phyloP scores from a whole-genome alignment of 2,329 filamentous ascomycete species.

The Apiospora phragmitis region DNA sequence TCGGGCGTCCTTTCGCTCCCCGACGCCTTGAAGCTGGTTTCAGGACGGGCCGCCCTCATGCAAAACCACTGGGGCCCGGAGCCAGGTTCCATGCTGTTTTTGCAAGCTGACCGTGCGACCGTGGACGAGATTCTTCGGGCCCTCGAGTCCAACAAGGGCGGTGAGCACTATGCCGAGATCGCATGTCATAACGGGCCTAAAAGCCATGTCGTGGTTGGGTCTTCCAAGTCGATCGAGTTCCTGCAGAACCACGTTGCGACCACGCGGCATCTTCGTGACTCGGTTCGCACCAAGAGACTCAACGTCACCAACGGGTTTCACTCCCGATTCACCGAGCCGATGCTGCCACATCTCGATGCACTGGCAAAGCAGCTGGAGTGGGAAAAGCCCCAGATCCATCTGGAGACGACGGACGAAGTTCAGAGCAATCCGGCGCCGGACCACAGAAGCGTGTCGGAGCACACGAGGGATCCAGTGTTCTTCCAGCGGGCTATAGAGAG shows the following conservation, averaged over 20 bases:
- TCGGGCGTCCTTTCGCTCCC: conserved; percentile 21
- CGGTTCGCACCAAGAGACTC: conserved; percentile 17
- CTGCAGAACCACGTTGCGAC: background rate
- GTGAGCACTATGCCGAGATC: conserved; percentile 14
- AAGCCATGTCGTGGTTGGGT: conserved; percentile 20
- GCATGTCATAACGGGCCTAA: conserved; percentile 21
- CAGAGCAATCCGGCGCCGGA: background rate
- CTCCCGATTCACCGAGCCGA: conserved; percentile 17
- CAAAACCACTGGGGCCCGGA: conserved; percentile 12
- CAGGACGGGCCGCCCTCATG: conserved; percentile 6
- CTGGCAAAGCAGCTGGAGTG: conserved; percentile 12
- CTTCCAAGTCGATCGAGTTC: conserved; percentile 15
- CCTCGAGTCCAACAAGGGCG: background rate
- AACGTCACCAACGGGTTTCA: conserved; percentile 20
- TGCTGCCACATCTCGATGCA: conserved; percentile 10
- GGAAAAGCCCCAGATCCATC: conserved; percentile 12
- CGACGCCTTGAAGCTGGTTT: conserved; percentile 10
- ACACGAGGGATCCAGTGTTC: conserved; percentile 21
- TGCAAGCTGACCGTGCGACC: conserved; percentile 4
- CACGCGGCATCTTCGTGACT: background rate
- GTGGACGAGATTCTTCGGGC: background rate
- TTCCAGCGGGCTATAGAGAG: conserved; percentile 19
- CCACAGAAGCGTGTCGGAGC: conserved; percentile 14
- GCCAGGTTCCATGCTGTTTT: conserved; percentile 11
- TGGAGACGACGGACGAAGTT: conserved; percentile 14